A percentile compares a stretch with the other conserved stretches of the same genome.
These are phyloP conservation scores for Neurospora tetrasperma DNA, from an alignment of 495 filamentous ascomycete species.

Conservation along the genomic window DNA sequence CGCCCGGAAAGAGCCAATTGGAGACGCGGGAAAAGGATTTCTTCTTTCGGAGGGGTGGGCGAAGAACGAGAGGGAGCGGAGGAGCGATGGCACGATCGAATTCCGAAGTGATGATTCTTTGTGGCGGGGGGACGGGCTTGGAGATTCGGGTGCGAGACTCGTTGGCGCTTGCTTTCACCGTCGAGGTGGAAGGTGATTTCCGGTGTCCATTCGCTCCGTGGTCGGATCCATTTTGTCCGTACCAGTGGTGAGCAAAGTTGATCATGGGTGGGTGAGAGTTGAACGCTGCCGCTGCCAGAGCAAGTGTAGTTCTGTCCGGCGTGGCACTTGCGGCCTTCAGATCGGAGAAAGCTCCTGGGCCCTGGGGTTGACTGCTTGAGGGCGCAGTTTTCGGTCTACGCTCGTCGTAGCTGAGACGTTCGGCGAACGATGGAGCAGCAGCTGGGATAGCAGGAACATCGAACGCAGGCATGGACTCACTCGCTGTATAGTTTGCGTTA, in stretches of 20 bases:
- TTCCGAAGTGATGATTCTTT: constrained; percentile 8
- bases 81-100: constrained; percentile 36
- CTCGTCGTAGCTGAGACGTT: constrained; percentile 32
- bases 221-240: not conserved
- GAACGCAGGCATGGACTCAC: constrained; percentile 31
- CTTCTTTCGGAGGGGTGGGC: constrained; percentile 43
- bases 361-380: constrained; percentile 13
- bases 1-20: constrained; percentile 40
- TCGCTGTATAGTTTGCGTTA: not conserved
- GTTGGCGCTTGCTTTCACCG: not conserved
- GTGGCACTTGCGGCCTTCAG: not conserved
- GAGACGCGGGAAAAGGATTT: constrained; percentile 48
- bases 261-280: constrained; percentile 10
- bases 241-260: not conserved
- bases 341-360: constrained; percentile 3
- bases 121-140: not conserved
- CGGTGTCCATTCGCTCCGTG: not conserved
- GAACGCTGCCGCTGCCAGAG: constrained; percentile 11
- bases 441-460: constrained; percentile 34
- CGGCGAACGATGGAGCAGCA: constrained; percentile 39
- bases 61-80: constrained; percentile 41
- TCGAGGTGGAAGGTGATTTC: not conserved
- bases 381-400: constrained; percentile 27
- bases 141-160: not conserved
- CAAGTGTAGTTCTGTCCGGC: constrained; percentile 9